Evolutionary conservation across 2,329 filamentous ascomycete genomes (phyloP).

Genomic region (Penicillium sp.): DNA sequence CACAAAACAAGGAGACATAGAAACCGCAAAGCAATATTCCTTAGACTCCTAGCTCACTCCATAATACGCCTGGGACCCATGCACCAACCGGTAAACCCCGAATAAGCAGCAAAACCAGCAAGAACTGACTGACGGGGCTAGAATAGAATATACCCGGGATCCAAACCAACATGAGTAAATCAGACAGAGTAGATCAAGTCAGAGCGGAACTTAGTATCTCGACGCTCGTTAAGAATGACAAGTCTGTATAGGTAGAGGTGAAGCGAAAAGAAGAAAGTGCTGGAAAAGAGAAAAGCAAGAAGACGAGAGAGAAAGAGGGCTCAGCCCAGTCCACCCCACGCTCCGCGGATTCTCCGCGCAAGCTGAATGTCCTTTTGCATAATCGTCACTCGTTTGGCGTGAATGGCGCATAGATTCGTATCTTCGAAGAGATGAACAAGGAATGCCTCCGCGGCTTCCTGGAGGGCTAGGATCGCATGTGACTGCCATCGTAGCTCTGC

Average conservation of each 20-base stretch:
- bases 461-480: slow-evolving; percentile 88
- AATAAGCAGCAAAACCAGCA: not conserved
- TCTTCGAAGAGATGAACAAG: slow-evolving; percentile 96
- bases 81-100: not conserved
- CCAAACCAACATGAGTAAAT: slow-evolving; percentile 1
- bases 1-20: not conserved
- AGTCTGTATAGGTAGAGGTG: slow-evolving; percentile 8
- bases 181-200: slow-evolving; percentile 7
- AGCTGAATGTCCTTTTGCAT: slow-evolving; percentile 99
- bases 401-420: slow-evolving; percentile 93
- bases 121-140: not conserved
- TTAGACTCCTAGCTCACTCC: slow-evolving; percentile 21
- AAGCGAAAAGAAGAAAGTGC: slow-evolving; percentile 13
- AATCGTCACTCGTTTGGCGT: slow-evolving; percentile 95
- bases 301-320: slow-evolving; percentile 1
- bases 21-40: not conserved
- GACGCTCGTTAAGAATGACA: not conserved
- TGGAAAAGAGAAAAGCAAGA: not conserved
- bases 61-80: slow-evolving; percentile 19
- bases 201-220: not conserved
- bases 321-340: slow-evolving; percentile 73
- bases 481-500: slow-evolving; percentile 91
- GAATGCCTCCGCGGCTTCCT: slow-evolving; percentile 96
- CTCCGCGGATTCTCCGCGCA: slow-evolving; percentile 76
- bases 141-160: not conserved